A percentile compares a stretch with the other conserved stretches of the same genome.
Conservation (phyloP, 2,329 filamentous ascomycete genomes). For the Stemphylium vesicarium region DNA sequence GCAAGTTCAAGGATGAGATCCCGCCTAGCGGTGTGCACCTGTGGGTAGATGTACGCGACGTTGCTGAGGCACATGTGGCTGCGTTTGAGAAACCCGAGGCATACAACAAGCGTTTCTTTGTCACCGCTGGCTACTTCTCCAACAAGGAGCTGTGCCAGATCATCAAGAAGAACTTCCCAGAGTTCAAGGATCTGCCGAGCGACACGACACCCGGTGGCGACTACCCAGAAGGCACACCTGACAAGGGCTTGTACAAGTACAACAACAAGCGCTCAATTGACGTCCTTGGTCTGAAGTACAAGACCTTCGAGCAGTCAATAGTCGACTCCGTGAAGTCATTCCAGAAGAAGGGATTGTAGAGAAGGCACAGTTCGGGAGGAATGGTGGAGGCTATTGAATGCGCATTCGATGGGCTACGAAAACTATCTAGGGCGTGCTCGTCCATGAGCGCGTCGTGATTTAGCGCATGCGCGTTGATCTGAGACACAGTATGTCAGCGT, state of each 20-base stretch:
- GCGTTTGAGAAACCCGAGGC: slow-evolving; percentile 62
- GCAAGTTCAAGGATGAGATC: slow-evolving; percentile 64
- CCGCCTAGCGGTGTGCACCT: slow-evolving; percentile 62
- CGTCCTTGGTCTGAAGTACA: slow-evolving; percentile 67
- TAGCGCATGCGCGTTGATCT: slow-evolving; percentile 1
- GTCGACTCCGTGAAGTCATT: slow-evolving; percentile 69
- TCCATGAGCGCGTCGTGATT: background rate
- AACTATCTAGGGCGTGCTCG: slow-evolving; percentile 14
- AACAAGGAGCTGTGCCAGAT: slow-evolving; percentile 66
- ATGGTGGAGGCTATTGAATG: background rate
- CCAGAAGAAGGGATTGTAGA: slow-evolving; percentile 58
- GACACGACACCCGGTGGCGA: slow-evolving; percentile 52
- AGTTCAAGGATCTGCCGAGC: slow-evolving; percentile 59
- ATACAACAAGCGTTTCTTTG: slow-evolving; percentile 70
- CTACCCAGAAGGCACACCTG: slow-evolving; percentile 53
- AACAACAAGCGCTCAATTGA: slow-evolving; percentile 63
- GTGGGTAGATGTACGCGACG: slow-evolving; percentile 59
- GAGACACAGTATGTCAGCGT: slow-evolving; percentile 19
- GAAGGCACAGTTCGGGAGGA: background rate
- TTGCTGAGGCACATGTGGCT: slow-evolving; percentile 68
- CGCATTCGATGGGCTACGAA: slow-evolving; percentile 19
- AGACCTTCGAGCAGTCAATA: slow-evolving; percentile 63
- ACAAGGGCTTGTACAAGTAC: slow-evolving; percentile 53
- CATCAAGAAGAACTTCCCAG: slow-evolving; percentile 62
- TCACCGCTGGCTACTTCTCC: slow-evolving; percentile 63